Conservation (phyloP, 495 filamentous ascomycete genomes). For the Podospora sp. region DNA sequence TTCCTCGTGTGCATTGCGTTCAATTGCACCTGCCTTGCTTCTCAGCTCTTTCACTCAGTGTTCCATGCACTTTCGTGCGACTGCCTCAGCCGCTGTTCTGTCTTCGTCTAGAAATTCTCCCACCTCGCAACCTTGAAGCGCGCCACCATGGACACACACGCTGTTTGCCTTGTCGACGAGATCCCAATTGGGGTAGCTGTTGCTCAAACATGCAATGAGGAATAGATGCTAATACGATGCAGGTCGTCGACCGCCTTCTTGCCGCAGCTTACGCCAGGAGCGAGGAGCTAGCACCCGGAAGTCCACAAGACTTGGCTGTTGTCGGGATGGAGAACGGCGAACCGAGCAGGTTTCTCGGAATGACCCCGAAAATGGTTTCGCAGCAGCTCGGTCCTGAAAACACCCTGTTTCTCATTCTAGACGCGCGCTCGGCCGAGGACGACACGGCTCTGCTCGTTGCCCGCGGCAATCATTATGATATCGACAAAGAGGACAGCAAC, state of each 20-base stretch:
- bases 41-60: too few relatives aligned
- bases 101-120: too few relatives aligned
- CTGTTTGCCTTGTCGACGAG: neutral
- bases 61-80: too few relatives aligned
- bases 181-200: neutral
- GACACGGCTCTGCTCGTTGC: constrained; percentile 1
- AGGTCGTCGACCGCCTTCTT: neutral
- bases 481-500: neutral
- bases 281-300: neutral
- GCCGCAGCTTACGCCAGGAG: neutral
- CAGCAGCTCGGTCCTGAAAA: neutral
- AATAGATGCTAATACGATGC: neutral
- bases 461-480: neutral
- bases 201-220: neutral
- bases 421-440: neutral
- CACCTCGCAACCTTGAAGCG: too few relatives aligned
- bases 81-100: too few relatives aligned
- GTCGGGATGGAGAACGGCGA: neutral
- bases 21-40: too few relatives aligned
- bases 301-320: neutral
- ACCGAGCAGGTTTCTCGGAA: neutral
- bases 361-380: neutral
- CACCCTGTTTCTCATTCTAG: neutral
- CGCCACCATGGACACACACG: neutral
- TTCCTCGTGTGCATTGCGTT: too few relatives aligned